These are phyloP conservation scores for Tylopilus sp. DNA, from an alignment of 768 basidiomycete genomes.

Conservation along the genomic window DNA sequence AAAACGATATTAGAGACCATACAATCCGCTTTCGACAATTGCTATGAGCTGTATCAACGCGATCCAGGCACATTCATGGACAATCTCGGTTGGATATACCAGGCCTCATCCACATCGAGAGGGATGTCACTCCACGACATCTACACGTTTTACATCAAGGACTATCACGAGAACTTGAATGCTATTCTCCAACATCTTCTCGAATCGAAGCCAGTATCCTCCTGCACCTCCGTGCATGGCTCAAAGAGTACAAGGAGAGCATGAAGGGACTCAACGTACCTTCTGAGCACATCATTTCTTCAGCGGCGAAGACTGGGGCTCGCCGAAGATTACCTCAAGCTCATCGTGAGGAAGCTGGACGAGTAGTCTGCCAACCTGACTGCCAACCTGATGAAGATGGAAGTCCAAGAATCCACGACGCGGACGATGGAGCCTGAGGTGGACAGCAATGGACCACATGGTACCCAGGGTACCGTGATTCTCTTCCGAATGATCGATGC, in stretches of 20 bases:
- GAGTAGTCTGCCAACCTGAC: no score
- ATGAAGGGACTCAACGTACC: slow-evolving; percentile 93
- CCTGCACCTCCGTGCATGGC: slow-evolving; percentile 84
- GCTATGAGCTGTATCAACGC: slow-evolving; percentile 57
- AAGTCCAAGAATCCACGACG: no score
- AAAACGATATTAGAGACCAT: slow-evolving; percentile 77
- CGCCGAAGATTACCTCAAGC: no score
- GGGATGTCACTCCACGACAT: slow-evolving; percentile 91
- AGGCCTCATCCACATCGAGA: slow-evolving; percentile 87
- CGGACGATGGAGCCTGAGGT: no score
- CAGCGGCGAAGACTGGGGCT: slow-evolving; percentile 94
- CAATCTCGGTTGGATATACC: slow-evolving; percentile 84
- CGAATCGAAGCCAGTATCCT: slow-evolving; percentile 73
- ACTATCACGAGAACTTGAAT: slow-evolving; percentile 77
- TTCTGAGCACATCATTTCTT: slow-evolving; percentile 77
- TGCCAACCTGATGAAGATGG: no score
- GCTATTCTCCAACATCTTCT: slow-evolving; percentile 66
- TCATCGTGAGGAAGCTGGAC: no score
- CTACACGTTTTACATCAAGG: slow-evolving; percentile 73
- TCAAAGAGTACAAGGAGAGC: no score
- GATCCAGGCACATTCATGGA: slow-evolving; percentile 75
- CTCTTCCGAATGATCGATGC: no score
- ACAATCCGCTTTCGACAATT: slow-evolving; percentile 65
- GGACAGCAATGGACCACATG: no score
- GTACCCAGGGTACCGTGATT: no score